phyloP scores from a whole-genome alignment of 345 rosid species.

The Bretschneidera sinensis region DNA sequence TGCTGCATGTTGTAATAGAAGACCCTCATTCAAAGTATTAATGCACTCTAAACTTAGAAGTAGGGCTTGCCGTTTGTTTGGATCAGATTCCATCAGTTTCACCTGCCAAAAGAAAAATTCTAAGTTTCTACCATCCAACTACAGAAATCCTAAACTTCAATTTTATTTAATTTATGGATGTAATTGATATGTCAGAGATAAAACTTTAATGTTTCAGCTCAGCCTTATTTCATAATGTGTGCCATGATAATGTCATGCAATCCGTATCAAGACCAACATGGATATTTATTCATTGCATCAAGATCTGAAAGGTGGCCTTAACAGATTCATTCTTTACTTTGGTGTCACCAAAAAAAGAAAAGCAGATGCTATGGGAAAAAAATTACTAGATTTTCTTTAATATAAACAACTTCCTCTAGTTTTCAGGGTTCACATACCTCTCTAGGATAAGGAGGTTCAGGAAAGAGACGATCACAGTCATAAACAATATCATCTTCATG shows the following conservation, averaged over 20 bases:
- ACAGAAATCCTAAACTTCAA: no score
- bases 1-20: conserved; percentile 65
- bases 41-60: conserved; percentile 77
- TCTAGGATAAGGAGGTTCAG: conserved; percentile 97
- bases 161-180: no score
- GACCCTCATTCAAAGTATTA: conserved; percentile 87
- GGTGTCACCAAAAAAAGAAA: neutral
- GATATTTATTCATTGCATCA: neutral
- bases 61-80: conserved; percentile 46
- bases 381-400: neutral
- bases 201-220: neutral
- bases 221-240: neutral
- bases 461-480: conserved; percentile 78
- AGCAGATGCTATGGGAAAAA: conserved; percentile 7
- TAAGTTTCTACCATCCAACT: conserved; percentile 1
- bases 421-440: conserved; percentile 50
- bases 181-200: neutral
- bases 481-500: conserved; percentile 90
- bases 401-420: conserved; percentile 1
- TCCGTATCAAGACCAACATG: neutral
- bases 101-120: conserved; percentile 40
- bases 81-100: conserved; percentile 61
- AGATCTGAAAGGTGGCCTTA: neutral
- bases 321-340: conserved; percentile 4
- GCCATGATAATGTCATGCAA: conserved; percentile 5